These are phyloP conservation scores for Trichoderma endophyticum DNA, from an alignment of 2,329 filamentous ascomycete genomes.

Conservation along the genomic window DNA sequence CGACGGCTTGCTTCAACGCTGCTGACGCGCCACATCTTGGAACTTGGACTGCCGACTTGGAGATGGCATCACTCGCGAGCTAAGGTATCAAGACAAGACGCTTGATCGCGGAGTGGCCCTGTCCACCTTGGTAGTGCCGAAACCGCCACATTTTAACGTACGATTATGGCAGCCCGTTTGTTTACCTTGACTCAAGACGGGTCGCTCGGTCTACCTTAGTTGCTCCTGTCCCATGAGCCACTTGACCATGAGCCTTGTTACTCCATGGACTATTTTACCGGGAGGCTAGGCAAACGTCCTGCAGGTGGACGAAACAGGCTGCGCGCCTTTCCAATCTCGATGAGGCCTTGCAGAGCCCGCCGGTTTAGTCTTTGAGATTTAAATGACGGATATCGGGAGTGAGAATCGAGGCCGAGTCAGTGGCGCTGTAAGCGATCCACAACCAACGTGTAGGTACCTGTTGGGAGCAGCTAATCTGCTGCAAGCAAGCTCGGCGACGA, in stretches of 20 bases:
- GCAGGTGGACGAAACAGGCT: slow-evolving; percentile 11
- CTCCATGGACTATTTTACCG: not conserved
- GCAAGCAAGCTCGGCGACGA: not conserved
- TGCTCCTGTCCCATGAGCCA: not conserved
- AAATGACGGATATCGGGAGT: slow-evolving; percentile 6
- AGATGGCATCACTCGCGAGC: not conserved
- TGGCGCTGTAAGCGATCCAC: slow-evolving; percentile 11
- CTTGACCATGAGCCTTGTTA: not conserved
- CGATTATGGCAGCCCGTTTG: not conserved
- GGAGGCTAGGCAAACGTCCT: not conserved
- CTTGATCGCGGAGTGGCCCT: not conserved
- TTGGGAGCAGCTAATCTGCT: not conserved
- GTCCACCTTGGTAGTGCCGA: not conserved
- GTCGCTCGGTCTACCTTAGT: not conserved
- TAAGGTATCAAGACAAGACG: not conserved
- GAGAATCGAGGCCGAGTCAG: slow-evolving; percentile 14
- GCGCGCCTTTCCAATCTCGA: slow-evolving; percentile 8
- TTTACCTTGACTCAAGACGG: not conserved
- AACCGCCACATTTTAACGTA: not conserved
- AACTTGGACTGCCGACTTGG: not conserved
- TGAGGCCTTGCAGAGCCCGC: not conserved
- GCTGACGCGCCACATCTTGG: not conserved
- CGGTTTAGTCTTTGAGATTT: slow-evolving; percentile 1
- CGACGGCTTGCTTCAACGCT: not conserved
- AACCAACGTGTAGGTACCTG: not conserved